Conservation (phyloP, 1,284 basidiomycete species). For the Agaricales sp. region DNA sequence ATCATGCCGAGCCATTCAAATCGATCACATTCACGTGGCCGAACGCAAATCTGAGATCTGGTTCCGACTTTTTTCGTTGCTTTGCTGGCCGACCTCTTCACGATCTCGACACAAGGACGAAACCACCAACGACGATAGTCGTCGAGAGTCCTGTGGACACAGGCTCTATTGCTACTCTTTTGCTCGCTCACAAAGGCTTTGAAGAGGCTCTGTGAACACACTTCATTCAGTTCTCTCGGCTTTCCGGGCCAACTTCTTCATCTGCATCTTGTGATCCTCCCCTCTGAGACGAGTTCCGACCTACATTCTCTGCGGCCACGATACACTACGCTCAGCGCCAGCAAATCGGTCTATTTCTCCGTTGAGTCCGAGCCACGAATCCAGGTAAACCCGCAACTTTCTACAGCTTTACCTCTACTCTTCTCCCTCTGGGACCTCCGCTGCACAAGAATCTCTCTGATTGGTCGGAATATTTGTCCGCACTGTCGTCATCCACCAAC, state of each 20-base stretch:
- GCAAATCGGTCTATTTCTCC: neutral
- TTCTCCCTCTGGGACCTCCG: no score
- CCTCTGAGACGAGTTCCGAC: neutral
- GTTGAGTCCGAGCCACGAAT: neutral
- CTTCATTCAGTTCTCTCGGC: no score
- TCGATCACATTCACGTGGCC: neutral
- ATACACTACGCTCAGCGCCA: neutral
- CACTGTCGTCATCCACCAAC: no score
- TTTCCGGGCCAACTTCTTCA: neutral
- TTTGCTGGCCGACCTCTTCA: neutral
- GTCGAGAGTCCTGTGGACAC: no score
- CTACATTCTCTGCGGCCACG: neutral
- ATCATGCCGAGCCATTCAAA: neutral
- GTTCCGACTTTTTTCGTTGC: neutral
- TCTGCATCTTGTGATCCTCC: neutral
- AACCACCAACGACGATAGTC: no score
- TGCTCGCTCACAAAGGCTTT: no score
- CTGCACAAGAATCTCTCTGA: no score
- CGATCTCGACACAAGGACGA: neutral
- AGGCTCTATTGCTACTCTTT: no score
- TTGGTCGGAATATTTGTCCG: no score
- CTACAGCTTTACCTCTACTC: no score
- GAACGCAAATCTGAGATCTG: neutral
- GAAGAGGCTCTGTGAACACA: no score
- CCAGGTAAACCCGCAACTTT: no score